These are phyloP conservation scores for Telfairia occidentalis DNA, from an alignment of 331 rosid genomes.

Conservation along the genomic window DNA sequence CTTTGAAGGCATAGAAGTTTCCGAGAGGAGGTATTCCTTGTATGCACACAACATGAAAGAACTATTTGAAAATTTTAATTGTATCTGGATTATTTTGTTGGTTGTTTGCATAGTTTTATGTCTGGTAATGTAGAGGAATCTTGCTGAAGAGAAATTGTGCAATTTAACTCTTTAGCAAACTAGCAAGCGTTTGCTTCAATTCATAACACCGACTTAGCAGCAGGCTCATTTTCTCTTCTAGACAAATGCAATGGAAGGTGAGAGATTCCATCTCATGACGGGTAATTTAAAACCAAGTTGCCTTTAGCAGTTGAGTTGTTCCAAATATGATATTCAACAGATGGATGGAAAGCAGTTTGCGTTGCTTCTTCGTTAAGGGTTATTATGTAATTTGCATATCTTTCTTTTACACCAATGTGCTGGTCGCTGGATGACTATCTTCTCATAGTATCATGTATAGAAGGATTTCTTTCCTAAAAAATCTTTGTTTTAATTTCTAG, in stretches of 20 bases:
- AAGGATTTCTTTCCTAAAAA: not conserved
- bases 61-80: not conserved
- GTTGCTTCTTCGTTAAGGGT: not conserved
- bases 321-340: not conserved
- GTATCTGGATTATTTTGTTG: not conserved
- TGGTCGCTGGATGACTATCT: not conserved
- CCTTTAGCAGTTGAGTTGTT: not conserved
- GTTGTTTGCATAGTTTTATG: not conserved
- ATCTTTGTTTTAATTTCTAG: not conserved
- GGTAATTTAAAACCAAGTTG: not conserved
- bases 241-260: not conserved
- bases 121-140: not conserved
- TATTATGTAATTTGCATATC: not conserved
- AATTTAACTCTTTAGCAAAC: not conserved
- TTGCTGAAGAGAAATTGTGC: not conserved
- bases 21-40: constrained; percentile 6
- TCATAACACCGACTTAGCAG: not conserved
- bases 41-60: not conserved
- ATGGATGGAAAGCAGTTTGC: not conserved
- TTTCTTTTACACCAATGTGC: not conserved
- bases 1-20: not conserved
- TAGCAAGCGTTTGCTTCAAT: not conserved
- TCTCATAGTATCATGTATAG: not conserved
- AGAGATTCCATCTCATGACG: not conserved
- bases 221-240: not conserved